Base-by-base conservation (phyloP, 129 eudicot species). In the Artemisia tridentata region DNA sequence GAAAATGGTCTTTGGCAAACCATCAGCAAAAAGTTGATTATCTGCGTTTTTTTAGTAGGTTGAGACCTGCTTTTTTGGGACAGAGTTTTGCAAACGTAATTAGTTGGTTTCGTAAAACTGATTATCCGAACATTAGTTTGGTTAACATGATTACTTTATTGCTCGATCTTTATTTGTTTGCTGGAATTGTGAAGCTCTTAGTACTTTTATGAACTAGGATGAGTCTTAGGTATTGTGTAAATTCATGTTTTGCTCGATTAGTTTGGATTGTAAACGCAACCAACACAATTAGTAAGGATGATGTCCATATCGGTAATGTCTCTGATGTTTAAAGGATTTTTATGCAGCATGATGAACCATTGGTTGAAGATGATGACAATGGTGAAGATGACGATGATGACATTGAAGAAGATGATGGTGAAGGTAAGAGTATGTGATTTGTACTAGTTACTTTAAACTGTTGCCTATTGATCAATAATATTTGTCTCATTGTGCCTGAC, bases 271-370 rank as follows among this genome's bases (percentile, higher is more conserved):
- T 7, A 5, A 38, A 38, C 11, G 2, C 45, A 38, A 7, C 45
- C 45, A 38, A 38, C 7, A 31, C 10, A 38, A 38, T 11, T 38
- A 38, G 45, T 38, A 38, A 56, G 19, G 27, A 10, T 56, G 62
- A 19, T 59, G 45, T 38, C 45, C 11, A 59, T 23, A 59, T 58
- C 2, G 4, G 16, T 71, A 27, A 45, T 45, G 10, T 46, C 10
- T 16, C 34, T 18, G 23, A 63, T 63, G 58, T 54, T 72, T 70
- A 41, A 67, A 27, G 68, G 49, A 25, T 58, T 63, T 58, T 15
- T 72, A 68, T 80, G 79, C 79, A 74, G 96, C 63, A 67, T 45
- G 83, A 88, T 51, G 95, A 80, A 69, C 88, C 95, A 3, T 11
- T 85, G 45, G 49, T 88, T 60, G 91, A 88, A 80, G 88, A 82